Evolutionary conservation across 225 moss, liverwort and hornwort species (phyloP), one percentile per base, ranked within the genome.

Genomic region (Thuidium tamariscinum): DNA sequence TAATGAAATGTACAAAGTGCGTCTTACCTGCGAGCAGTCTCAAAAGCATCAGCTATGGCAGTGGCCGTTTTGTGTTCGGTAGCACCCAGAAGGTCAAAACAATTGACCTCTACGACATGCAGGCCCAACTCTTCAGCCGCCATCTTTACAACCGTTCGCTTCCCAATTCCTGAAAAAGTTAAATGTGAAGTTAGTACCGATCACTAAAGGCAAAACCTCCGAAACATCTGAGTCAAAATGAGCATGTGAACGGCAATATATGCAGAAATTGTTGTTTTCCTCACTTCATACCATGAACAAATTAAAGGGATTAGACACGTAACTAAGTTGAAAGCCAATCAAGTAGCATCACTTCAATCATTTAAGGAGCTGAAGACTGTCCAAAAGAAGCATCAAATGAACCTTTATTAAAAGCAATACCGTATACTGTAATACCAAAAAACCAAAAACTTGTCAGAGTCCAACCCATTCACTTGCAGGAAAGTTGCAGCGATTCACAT

Each of bases 41-140:
- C 95, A 85, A 97, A 99, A 59, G 95, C 94, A 83, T 92, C 94
- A 84, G 91, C 84, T 80, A 97, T 79, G 83, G 95, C 95, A 87
- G 90, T 89, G 73, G 95, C 90, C 75, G 95, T 95, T 93, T 95
- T 99, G 85, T 92, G 94, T 90, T 99, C 99, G 86, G 94, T 90
- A 57, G 91, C 92, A 77, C 96, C 96, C 84, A 97, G 92, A 83
- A 97, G 95, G 36, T 99, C 97, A 89, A 94, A 97, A 84, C 97
- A 97, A 90, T 97, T 99, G 88, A 93, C 90, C 88, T 95, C 96
- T 63, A 97, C 91, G 42, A 97, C 94, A 90, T 99, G 96, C 86
- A 97, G 69, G 60, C 99, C 99, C 84, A 99, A 90, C 85, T 92
- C 94, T 89, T 95, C 99, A 86, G 99, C 95, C 41, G 97, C 95